Evolutionary conservation across 2,329 filamentous ascomycete genomes (phyloP), one percentile per base, ranked within the genome.

Genomic region (Sporothrix humicola): DNA sequence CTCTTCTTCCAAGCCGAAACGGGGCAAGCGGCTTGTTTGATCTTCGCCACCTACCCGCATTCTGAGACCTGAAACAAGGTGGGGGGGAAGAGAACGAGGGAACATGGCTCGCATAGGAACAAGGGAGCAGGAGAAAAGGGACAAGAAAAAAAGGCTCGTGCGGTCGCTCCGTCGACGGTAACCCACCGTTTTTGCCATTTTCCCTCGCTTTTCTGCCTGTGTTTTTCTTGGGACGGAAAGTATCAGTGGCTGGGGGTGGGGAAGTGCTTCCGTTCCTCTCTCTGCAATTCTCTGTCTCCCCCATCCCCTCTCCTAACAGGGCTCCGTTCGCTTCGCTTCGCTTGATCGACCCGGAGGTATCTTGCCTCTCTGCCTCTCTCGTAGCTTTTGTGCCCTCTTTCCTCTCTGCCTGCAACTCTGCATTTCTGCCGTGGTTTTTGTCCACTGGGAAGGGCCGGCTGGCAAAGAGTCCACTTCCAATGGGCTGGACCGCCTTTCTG

Each of bases 11-110:
- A 63, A 20, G 59, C 75, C 72, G 72, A 74, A 76, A 76, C 63
- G 20, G 72, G 73, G 10, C 71, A 74, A 72, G 75, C 72, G 61
- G 70, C 59, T 26, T 59, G 75, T 76, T 76, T 76, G 75, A 76
- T 76, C 74, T 58, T 72, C 75, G 23, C 44, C 56, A 65, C 70
- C 61, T 66, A 72, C 69, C 75, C 74, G 73, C 74, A 73, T 71
- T 69, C 71, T 48, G 69, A 56, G 63, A 74, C 58, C 74, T 76
- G 75, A 76, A 76, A 76, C 75, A 52, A 63, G 69, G 52, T 58
- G 72, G 68, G 54, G 58, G 54, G 61, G 13, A 50, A 50, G 44
- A 23, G 13, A n/a, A 31, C 12, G 59, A 59, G 44, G 61, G 31
- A 56, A 23, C 59, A 37, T 37, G 31, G n/a, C n/a, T n/a, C n/a